Conservation (phyloP, 768 basidiomycete genomes). For the Chlorophyllum brunneum region DNA sequence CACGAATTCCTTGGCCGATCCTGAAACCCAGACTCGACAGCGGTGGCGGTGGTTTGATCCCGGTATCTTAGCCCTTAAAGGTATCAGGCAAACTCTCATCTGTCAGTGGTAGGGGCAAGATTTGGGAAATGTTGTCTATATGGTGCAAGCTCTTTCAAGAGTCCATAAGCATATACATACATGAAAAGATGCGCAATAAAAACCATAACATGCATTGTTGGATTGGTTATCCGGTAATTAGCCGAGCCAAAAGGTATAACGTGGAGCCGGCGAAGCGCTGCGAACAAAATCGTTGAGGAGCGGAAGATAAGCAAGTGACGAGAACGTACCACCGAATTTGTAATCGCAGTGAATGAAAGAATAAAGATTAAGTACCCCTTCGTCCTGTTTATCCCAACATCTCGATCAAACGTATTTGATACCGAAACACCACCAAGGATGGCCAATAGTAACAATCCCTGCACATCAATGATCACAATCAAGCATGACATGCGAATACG, state of each 20-base stretch:
- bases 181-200: neutral
- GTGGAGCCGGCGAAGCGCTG: slow-evolving; percentile 31
- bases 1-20: too few species aligned
- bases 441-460: slow-evolving; percentile 67
- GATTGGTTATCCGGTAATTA: slow-evolving; percentile 30
- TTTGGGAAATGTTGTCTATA: too few species aligned
- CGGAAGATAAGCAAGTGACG: neutral
- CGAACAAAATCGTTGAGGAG: neutral
- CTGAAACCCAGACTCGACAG: too few species aligned
- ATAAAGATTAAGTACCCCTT: slow-evolving; percentile 81
- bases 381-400: slow-evolving; percentile 47
- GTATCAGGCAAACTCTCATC: too few species aligned
- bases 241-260: slow-evolving; percentile 27
- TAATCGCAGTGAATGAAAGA: slow-evolving; percentile 76
- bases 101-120: too few species aligned
- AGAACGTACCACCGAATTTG: slow-evolving; percentile 53
- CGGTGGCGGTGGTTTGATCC: too few species aligned
- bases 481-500: neutral
- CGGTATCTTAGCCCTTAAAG: too few species aligned
- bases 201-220: too few species aligned
- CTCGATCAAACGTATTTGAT: slow-evolving; percentile 54
- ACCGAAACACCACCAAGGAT: slow-evolving; percentile 61
- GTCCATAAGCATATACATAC: neutral
- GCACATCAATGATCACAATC: neutral
- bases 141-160: too few species aligned